Evolutionary conservation across 805 yeast species (phyloP).

Genomic region (Wickerhamomyces bisporus): DNA sequence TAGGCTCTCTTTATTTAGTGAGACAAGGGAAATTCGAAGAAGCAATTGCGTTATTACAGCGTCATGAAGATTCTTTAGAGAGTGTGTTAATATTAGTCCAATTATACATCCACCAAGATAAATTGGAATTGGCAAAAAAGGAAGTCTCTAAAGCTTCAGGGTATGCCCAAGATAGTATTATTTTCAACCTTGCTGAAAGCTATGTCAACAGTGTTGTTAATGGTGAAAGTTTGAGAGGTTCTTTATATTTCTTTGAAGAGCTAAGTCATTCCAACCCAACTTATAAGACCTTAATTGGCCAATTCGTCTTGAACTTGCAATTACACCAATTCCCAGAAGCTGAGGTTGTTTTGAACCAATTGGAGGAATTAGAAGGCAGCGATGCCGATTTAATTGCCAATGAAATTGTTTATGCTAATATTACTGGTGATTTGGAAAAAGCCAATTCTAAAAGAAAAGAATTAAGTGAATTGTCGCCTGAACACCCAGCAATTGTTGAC

Average conservation of each 20-base stretch:
- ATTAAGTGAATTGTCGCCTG: conserved; percentile 43
- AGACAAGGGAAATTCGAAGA: conserved; percentile 35
- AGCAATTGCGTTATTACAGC: conserved; percentile 35
- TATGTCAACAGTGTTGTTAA: conserved; percentile 48
- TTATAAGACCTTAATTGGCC: conserved; percentile 48
- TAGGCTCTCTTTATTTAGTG: conserved; percentile 38
- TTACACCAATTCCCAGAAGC: conserved; percentile 82
- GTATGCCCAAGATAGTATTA: conserved; percentile 66
- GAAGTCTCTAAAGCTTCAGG: conserved; percentile 39
- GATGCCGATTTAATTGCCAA: conserved; percentile 54
- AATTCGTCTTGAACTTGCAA: conserved; percentile 73
- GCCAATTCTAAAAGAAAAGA: conserved; percentile 38
- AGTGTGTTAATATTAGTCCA: conserved; percentile 37
- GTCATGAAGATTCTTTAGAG: conserved; percentile 36
- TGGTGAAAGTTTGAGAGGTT: conserved; percentile 35
- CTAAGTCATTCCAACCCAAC: conserved; percentile 53
- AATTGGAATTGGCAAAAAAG: conserved; percentile 40
- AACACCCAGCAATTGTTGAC: conserved; percentile 55
- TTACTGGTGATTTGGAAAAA: conserved; percentile 38
- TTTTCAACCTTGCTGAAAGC: conserved; percentile 74
- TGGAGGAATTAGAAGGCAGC: conserved; percentile 35
- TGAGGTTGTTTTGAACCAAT: conserved; percentile 49
- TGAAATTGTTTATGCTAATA: conserved; percentile 55
- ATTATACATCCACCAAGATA: conserved; percentile 35
- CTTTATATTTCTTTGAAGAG: conserved; percentile 76